Conservation (phyloP, 106 monocot genomes). For the Apostasia shenzhenica region DNA sequence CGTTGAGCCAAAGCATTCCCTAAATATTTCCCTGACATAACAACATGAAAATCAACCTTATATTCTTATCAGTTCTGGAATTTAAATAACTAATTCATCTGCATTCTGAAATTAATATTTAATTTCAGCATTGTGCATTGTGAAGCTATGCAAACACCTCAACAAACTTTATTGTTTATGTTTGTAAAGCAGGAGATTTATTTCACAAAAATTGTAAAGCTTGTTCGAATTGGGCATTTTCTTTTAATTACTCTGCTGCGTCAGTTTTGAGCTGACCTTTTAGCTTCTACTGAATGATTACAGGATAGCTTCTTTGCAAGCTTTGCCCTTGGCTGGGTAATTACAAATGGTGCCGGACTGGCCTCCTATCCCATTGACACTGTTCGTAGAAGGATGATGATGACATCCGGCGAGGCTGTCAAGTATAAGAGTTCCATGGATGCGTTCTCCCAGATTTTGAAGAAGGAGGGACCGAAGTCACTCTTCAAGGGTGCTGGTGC, state of each 20-base stretch:
- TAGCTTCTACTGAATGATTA: neutral
- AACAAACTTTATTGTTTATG: neutral
- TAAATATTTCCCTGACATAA: no score
- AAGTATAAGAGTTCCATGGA: slow-evolving; percentile 59
- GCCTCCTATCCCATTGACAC: slow-evolving; percentile 55
- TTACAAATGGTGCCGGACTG: slow-evolving; percentile 49
- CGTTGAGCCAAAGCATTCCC: no score
- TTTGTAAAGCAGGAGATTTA: neutral
- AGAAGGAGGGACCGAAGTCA: slow-evolving; percentile 52
- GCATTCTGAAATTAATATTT: no score
- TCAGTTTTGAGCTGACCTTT: neutral
- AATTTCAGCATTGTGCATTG: neutral
- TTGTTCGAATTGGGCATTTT: no score
- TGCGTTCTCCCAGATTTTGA: slow-evolving; percentile 40
- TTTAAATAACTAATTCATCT: no score
- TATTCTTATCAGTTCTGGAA: no score
- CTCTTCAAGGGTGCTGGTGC: slow-evolving; percentile 66
- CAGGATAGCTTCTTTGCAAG: slow-evolving; percentile 61
- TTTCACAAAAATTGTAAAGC: no score
- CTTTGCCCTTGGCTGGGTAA: slow-evolving; percentile 46
- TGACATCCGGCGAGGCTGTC: slow-evolving; percentile 51
- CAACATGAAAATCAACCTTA: no score
- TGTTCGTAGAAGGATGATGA: slow-evolving; percentile 55
- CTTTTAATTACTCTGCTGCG: neutral
- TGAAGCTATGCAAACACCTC: neutral